Percentiles rank a stretch among this genome's conserved stretches.
Evolutionary conservation across 106 monocot species (phyloP).

Genomic region (Triglochin maritima): DNA sequence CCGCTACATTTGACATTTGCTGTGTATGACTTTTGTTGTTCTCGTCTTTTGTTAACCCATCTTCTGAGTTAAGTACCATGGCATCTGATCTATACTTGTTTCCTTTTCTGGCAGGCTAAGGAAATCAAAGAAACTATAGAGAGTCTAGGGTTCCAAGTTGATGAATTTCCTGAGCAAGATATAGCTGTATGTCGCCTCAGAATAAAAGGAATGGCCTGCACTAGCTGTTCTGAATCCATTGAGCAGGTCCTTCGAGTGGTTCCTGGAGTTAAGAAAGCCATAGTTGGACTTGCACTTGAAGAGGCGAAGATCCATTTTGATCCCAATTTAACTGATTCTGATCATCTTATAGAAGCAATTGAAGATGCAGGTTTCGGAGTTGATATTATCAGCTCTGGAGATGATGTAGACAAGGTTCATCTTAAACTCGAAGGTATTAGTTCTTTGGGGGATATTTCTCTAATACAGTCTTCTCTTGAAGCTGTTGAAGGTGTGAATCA

Average conservation of each 20-base stretch:
- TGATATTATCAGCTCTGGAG: conserved; percentile 66
- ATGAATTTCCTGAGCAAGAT: conserved; percentile 53
- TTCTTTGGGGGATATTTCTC: conserved; percentile 36
- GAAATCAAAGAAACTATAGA: conserved; percentile 55
- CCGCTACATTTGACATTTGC: too few relatives aligned
- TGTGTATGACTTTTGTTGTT: too few relatives aligned
- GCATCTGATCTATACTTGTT: too few relatives aligned
- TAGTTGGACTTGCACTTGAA: conserved; percentile 87
- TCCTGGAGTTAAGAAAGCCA: conserved; percentile 76
- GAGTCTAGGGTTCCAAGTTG: conserved; percentile 48
- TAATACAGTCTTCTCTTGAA: conserved; percentile 60
- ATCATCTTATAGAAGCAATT: conserved; percentile 42
- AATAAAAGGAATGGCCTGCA: conserved; percentile 92
- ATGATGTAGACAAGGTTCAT: conserved; percentile 60
- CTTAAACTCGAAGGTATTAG: conserved; percentile 61
- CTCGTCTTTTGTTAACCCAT: too few relatives aligned
- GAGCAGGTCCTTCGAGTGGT: conserved; percentile 53
- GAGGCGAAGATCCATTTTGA: conserved; percentile 93
- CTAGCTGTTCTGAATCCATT: conserved; percentile 87
- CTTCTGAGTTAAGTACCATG: too few relatives aligned
- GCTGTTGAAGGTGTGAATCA: conserved; percentile 59
- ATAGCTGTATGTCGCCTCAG: conserved; percentile 60
- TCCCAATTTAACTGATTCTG: conserved; percentile 38
- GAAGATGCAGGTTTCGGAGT: conserved; percentile 88
- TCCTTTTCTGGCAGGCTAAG: conserved; percentile 28